Evolutionary conservation across 2,329 filamentous ascomycete species (phyloP).

Genomic region (Talaromyces pinophilus): DNA sequence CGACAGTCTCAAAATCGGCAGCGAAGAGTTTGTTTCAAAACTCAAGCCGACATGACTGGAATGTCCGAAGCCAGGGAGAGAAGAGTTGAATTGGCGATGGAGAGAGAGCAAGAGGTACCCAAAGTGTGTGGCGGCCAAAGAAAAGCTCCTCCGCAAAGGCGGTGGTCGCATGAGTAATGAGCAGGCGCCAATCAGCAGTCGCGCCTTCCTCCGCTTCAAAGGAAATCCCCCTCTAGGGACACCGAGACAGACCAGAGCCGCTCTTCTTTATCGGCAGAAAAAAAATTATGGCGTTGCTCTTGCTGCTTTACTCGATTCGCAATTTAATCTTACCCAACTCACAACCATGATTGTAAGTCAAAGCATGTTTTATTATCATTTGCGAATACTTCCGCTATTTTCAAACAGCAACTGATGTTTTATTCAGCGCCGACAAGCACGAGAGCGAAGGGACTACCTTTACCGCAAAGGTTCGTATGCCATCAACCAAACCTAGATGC

Average conservation of each 20-base stretch:
- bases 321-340: not conserved
- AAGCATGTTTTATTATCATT: not conserved
- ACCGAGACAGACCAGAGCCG: conserved; percentile 2
- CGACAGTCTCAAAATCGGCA: not conserved
- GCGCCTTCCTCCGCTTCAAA: conserved; percentile 29
- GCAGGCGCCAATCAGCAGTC: conserved; percentile 32
- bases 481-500: not conserved
- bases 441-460: conserved; percentile 82
- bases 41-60: conserved; percentile 3
- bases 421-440: conserved; percentile 67
- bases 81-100: conserved; percentile 10
- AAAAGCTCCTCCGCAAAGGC: conserved; percentile 24
- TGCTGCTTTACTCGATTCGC: not conserved
- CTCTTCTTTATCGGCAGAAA: conserved; percentile 34
- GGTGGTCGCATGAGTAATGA: conserved; percentile 22
- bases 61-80: not conserved
- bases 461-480: conserved; percentile 64
- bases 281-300: conserved; percentile 34
- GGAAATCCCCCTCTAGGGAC: conserved; percentile 31
- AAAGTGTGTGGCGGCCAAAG: conserved; percentile 22
- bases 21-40: not conserved
- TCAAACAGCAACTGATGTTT: conserved; percentile 1
- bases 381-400: not conserved
- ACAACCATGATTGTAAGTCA: conserved; percentile 24
- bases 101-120: not conserved